Base-by-base conservation (phyloP, 1,139 yeast genomes). In the Pichia sp. region DNA sequence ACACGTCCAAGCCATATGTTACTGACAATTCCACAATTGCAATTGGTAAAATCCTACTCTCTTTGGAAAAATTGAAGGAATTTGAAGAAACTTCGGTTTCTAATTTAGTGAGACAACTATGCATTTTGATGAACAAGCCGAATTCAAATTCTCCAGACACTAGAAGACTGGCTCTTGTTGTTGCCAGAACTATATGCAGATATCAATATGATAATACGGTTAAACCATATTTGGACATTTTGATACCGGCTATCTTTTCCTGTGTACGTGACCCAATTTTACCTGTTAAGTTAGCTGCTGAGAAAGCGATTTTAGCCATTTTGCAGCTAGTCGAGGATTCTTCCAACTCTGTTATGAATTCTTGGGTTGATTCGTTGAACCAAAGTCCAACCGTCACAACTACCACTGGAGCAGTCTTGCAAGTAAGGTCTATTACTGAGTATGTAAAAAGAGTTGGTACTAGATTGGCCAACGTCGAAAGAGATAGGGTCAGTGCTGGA, bases 261-360 rank as follows among this genome's bases (percentile, higher is more conserved):
- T 85, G 95, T 66, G 86, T 93, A 44, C 79, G 99, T 60, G 96
- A 91, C 62, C 77, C 83, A 16, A 74, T 87, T 46, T 88, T 93
- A 62, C 98, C 99, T 3, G 85, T 93, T 60, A 90, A 90, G 64
- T 76, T 93, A 57, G 97, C 98, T 0, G 96, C 96, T 4, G 99
- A 93, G 68, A 89, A 89, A 73, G 91, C 96, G 0, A 91, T 79
- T 67, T 69, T 91, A 62, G 81, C 90, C 1, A 69, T 89, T 21
- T 84, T 90, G 67, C 74, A 78, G 52, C 73, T 91, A 58, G 83
- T 88, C 26, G 90, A 85, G 41, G 93, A 88, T 55, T 78, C 72
- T n/a, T 74, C 76, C n/a, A 71, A 79, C 70, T 68, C 60, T 1
- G 65, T 69, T 26, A 88, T 88, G 71, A 78, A 78, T 48, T 61